These are phyloP conservation scores for Phytophthora lateralis DNA, from an alignment of 352 stramenopile species.

Conservation along the genomic window DNA sequence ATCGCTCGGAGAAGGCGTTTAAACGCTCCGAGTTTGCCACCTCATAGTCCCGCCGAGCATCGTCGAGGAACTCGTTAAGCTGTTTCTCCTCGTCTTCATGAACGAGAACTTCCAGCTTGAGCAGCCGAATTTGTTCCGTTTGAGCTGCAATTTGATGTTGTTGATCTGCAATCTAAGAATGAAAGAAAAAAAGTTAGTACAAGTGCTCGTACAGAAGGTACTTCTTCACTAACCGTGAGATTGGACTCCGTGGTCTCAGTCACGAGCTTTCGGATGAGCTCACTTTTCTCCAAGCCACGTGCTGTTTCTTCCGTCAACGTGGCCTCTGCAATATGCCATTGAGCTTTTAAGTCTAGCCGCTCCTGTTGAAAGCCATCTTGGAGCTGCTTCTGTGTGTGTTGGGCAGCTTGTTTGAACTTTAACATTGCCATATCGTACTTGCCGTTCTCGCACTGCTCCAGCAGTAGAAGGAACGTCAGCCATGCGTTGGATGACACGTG, in stretches of 20 bases:
- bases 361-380: slow-evolving; percentile 53
- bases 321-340: slow-evolving; percentile 34
- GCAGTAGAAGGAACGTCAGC: slow-evolving; percentile 73
- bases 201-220: neutral
- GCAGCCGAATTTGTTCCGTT: slow-evolving; percentile 56
- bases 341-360: slow-evolving; percentile 41
- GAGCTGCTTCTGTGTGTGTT: slow-evolving; percentile 57
- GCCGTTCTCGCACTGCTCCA: slow-evolving; percentile 81
- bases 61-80: slow-evolving; percentile 63
- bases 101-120: slow-evolving; percentile 72
- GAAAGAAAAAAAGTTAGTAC: no score
- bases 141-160: slow-evolving; percentile 35
- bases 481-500: slow-evolving; percentile 85
- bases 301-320: slow-evolving; percentile 42
- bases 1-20: slow-evolving; percentile 65
- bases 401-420: slow-evolving; percentile 79
- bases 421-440: slow-evolving; percentile 90
- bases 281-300: slow-evolving; percentile 52
- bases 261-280: slow-evolving; percentile 51
- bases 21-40: slow-evolving; percentile 70
- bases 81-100: slow-evolving; percentile 72
- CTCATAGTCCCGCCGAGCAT: slow-evolving; percentile 64
- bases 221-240: slow-evolving; percentile 30
- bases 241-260: slow-evolving; percentile 44
- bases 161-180: slow-evolving; percentile 52